Evolutionary conservation across 73 alveolate species (phyloP), one percentile per base, ranked within the genome.

Genomic region (Strombidium stylifer): DNA sequence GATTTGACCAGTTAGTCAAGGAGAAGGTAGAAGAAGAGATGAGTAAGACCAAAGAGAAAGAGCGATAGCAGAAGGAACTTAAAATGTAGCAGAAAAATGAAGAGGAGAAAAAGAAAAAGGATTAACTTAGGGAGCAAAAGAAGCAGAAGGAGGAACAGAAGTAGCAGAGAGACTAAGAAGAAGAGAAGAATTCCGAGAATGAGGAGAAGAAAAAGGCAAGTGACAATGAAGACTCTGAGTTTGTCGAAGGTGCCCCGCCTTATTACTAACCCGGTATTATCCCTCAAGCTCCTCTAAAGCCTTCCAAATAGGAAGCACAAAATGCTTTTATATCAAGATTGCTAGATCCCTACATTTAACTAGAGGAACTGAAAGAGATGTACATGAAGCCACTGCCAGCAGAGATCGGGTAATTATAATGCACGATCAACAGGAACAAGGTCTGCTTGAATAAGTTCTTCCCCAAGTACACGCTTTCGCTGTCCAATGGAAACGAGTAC

Each of bases 381-480:
- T 76, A 65, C 36, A 66, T 76, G 81, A 64, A 39, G 36, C 81
- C 89, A 3, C 60, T 76, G 41, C 89, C 89, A 1, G 54, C 67
- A 26, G 69, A 66, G 23, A 61, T 64, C 2, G 89, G 89, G n/a
- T 66, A 83, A 65, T 46, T 90, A 1, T 80, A 86, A 61, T 82
- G 94, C 35, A 80, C 90, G 16, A 90, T 90, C 32, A 53, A 60
- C 0, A 82, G 98, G 61, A 88, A 90, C 67, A 86, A 85, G 51
- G 37, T 85, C 51, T 96, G 98, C 11, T 66, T n/a, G n/a, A n/a
- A 78, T 12, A 36, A 88, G n/a, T n/a, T n/a, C n/a, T n/a, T n/a
- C 72, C 95, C 98, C 2, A 91, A 83, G 54, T 91, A 91, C 77
- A 87, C 90, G 30, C 39, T 91, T 1, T 82, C 59, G 18, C 70